A percentile compares a stretch with the other conserved stretches of the same genome.
Conservation (phyloP, 1,284 basidiomycete genomes). For the Pseudozyma sp. region DNA sequence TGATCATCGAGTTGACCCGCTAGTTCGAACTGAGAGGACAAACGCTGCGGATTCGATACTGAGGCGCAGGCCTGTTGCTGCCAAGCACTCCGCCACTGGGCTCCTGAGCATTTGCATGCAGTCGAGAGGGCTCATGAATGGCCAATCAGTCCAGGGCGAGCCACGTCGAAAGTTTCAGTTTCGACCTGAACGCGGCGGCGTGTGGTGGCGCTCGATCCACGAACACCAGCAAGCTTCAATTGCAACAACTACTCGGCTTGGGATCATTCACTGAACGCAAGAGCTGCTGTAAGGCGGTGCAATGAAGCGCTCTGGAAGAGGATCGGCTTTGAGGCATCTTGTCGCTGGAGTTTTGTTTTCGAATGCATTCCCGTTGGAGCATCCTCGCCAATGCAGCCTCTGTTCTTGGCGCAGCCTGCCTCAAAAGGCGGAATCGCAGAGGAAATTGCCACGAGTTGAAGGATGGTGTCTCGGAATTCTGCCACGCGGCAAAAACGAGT, state of each 20-base stretch:
- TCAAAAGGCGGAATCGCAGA: neutral
- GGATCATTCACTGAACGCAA: too few species aligned
- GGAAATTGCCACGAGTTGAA: neutral
- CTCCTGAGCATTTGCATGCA: neutral
- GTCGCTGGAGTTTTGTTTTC: neutral
- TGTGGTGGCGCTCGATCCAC: too few species aligned
- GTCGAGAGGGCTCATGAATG: too few species aligned
- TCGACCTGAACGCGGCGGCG: too few species aligned
- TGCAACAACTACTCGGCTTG: too few species aligned
- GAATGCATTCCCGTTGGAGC: neutral
- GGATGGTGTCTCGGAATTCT: conserved; percentile 5
- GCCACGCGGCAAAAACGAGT: conserved; percentile 13
- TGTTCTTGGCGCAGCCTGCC: conserved; percentile 8
- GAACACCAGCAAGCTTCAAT: too few species aligned
- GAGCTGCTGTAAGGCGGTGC: too few species aligned
- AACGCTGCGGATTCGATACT: too few species aligned
- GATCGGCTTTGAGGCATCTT: neutral
- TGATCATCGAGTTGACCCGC: neutral
- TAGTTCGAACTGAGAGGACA: neutral
- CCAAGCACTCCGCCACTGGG: conserved; percentile 9
- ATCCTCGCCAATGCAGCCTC: conserved; percentile 5
- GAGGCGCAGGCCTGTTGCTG: neutral
- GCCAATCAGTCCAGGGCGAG: too few species aligned
- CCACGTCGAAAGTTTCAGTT: too few species aligned
- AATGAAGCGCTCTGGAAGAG: too few species aligned